These are phyloP conservation scores for Fomitopsis schrenkii DNA, from an alignment of 1,284 basidiomycete species.

Conservation along the genomic window DNA sequence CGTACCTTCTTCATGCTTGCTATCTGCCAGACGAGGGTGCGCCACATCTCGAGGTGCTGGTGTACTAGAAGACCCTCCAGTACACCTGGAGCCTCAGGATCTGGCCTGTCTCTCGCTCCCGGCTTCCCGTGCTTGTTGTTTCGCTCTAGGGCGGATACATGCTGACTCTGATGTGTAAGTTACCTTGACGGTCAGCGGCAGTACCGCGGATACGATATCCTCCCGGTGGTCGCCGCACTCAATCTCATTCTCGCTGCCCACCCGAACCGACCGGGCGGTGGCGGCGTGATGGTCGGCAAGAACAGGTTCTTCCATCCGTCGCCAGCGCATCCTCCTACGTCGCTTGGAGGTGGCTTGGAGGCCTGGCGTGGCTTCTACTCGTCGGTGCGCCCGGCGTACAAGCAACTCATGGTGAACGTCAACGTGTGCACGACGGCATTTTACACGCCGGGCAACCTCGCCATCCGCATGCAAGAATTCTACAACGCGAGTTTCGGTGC, in stretches of 20 bases:
- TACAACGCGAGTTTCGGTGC: slow-evolving; percentile 46
- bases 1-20: slow-evolving; percentile 10
- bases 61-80: slow-evolving; percentile 12
- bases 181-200: slow-evolving; percentile 57
- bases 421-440: slow-evolving; percentile 78
- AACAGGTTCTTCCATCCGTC: slow-evolving; percentile 73
- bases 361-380: slow-evolving; percentile 74
- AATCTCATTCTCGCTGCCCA: slow-evolving; percentile 66
- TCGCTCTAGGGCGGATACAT: slow-evolving; percentile 10
- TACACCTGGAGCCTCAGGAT: slow-evolving; percentile 16
- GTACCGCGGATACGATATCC: slow-evolving; percentile 58
- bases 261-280: slow-evolving; percentile 52
- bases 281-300: slow-evolving; percentile 68
- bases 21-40: slow-evolving; percentile 6
- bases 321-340: slow-evolving; percentile 34
- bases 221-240: slow-evolving; percentile 66
- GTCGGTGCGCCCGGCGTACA: slow-evolving; percentile 67
- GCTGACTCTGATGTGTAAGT: slow-evolving; percentile 31
- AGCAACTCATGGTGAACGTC: slow-evolving; percentile 76
- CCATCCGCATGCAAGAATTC: slow-evolving; percentile 52
- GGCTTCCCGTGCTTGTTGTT: slow-evolving; percentile 1
- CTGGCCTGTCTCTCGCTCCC: slow-evolving; percentile 12
- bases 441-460: slow-evolving; percentile 61
- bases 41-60: slow-evolving; percentile 15
- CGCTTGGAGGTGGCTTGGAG: slow-evolving; percentile 59